Percentiles rank a stretch among this genome's conserved stretches.
phyloP scores from a whole-genome alignment of 768 basidiomycete genomes.

The Flagelloscypha sp. region DNA sequence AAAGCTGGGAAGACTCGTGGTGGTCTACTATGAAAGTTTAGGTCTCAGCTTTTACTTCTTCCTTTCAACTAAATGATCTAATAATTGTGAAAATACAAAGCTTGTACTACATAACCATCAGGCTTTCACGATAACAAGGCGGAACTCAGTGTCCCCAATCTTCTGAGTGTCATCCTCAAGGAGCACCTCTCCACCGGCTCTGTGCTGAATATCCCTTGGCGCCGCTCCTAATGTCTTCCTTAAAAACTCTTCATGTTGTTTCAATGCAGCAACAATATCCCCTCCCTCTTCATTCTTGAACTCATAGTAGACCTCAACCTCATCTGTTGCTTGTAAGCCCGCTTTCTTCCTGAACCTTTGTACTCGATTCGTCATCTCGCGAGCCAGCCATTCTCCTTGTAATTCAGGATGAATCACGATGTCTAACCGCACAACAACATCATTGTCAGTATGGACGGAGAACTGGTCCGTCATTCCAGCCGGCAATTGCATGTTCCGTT shows the following conservation, averaged over 20 bases:
- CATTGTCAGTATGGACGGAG: constrained; percentile 84
- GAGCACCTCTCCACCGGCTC: constrained; percentile 37
- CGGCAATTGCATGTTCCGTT: constrained; percentile 82
- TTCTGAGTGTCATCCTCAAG: constrained; percentile 88
- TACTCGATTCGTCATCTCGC: constrained; percentile 86
- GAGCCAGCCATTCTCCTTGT: constrained; percentile 77
- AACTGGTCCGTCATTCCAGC: constrained; percentile 51
- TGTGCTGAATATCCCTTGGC: constrained; percentile 51
- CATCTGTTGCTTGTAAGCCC: constrained; percentile 90
- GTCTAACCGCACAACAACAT: constrained; percentile 91
- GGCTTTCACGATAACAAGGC: too few species aligned
- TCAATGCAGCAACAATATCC: constrained; percentile 58
- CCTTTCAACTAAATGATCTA: too few species aligned
- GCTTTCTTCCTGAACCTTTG: constrained; percentile 96
- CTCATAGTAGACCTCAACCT: constrained; percentile 79
- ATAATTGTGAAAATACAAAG: too few species aligned
- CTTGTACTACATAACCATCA: too few species aligned
- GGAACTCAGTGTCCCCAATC: constrained; percentile 70
- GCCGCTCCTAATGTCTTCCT: constrained; percentile 65
- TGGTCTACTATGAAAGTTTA: too few species aligned
- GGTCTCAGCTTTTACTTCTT: too few species aligned
- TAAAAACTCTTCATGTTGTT: constrained; percentile 61
- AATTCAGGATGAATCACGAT: constrained; percentile 82
- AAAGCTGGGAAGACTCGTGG: too few species aligned
- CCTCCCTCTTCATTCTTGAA: constrained; percentile 64